A percentile compares a stretch with the other conserved stretches of the same genome.
phyloP scores from a whole-genome alignment of 495 filamentous ascomycete species.

The Aspergillus leporis region DNA sequence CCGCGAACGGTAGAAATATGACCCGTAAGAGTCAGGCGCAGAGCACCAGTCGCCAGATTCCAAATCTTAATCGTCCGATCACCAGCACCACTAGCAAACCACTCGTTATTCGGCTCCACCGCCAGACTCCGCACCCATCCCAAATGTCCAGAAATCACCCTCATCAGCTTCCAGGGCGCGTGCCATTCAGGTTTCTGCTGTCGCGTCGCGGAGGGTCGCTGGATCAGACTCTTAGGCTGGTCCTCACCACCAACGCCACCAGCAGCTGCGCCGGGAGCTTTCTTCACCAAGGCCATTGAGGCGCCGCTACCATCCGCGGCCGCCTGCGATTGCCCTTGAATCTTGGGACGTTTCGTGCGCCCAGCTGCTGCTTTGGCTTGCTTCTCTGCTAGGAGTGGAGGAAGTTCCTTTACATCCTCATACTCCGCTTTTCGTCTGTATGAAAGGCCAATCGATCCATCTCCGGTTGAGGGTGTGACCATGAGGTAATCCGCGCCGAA shows the following conservation, averaged over 20 bases:
- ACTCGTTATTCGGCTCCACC: constrained; percentile 94
- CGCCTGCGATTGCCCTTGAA: constrained; percentile 29
- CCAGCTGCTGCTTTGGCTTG: constrained; percentile 65
- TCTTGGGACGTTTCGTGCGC: constrained; percentile 57
- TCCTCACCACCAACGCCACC: constrained; percentile 32
- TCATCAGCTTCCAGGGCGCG: constrained; percentile 96
- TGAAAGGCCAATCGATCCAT: constrained; percentile 52
- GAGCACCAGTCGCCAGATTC: constrained; percentile 83
- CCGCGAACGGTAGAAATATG: constrained; percentile 97
- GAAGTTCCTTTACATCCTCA: constrained; percentile 74
- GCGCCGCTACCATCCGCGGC: constrained; percentile 37
- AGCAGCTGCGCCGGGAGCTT: constrained; percentile 27
- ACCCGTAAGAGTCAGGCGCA: constrained; percentile 87
- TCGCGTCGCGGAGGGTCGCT: constrained; percentile 64
- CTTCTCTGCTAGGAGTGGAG: constrained; percentile 82
- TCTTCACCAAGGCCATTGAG: constrained; percentile 48
- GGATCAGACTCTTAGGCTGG: constrained; percentile 61
- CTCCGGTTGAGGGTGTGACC: constrained; percentile 47
- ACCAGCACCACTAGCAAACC: constrained; percentile 95
- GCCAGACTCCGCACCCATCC: constrained; percentile 93
- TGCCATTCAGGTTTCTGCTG: constrained; percentile 92
- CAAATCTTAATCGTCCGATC: constrained; percentile 99
- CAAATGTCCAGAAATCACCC: constrained; percentile 93
- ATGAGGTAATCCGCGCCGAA: constrained; percentile 59
- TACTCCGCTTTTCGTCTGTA: constrained; percentile 77